Conservation (phyloP, 1,284 basidiomycete genomes). For the Porodaedalea pini region DNA sequence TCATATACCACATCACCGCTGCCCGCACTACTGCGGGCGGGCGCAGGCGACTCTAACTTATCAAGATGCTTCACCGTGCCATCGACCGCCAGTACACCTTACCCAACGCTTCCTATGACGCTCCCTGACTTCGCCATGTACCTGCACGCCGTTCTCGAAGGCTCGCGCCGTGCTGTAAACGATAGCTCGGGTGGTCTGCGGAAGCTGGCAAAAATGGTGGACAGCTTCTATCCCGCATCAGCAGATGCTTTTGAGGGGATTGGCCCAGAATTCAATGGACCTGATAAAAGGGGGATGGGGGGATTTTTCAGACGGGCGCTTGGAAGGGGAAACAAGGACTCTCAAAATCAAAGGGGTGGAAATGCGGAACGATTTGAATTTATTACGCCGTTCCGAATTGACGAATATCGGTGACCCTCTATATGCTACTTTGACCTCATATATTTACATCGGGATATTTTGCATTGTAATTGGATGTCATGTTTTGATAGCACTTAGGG, state of each 20-base stretch:
- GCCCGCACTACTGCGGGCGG: slow-evolving; percentile 59
- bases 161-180: slow-evolving; percentile 54
- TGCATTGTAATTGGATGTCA: background rate
- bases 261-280: slow-evolving; percentile 5
- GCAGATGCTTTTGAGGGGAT: slow-evolving; percentile 10
- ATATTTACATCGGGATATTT: background rate
- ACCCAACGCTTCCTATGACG: slow-evolving; percentile 64
- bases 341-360: slow-evolving; percentile 39
- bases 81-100: slow-evolving; percentile 50
- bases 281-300: slow-evolving; percentile 37
- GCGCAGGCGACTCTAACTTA: slow-evolving; percentile 49
- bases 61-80: slow-evolving; percentile 72
- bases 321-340: slow-evolving; percentile 46
- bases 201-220: slow-evolving; percentile 63
- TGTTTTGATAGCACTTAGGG: background rate
- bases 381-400: slow-evolving; percentile 65
- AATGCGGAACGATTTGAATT: slow-evolving; percentile 76
- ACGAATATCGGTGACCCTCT: slow-evolving; percentile 30
- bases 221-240: slow-evolving; percentile 51
- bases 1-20: slow-evolving; percentile 60
- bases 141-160: slow-evolving; percentile 63
- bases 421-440: background rate
- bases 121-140: slow-evolving; percentile 74
- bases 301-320: slow-evolving; percentile 60
- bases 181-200: slow-evolving; percentile 58